phyloP scores from a whole-genome alignment of 2,329 filamentous ascomycete genomes.

The Scytalidium lignicola region DNA sequence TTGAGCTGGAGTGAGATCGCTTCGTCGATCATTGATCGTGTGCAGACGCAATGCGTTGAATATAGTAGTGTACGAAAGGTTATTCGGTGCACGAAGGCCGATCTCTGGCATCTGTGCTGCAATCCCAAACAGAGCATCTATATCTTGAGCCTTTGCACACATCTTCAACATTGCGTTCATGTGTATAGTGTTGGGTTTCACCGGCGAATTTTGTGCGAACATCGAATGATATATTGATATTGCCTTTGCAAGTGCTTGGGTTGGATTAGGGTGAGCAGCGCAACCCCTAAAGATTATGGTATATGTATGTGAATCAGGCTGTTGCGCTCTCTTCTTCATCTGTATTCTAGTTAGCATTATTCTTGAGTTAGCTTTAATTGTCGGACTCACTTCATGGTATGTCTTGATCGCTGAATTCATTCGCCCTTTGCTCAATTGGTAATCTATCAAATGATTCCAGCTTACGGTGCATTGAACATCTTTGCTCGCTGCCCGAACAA shows the following conservation, averaged over 20 bases:
- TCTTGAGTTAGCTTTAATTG: neutral
- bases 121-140: constrained; percentile 77
- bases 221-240: constrained; percentile 75
- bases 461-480: constrained; percentile 62
- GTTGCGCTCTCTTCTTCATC: constrained; percentile 92
- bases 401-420: constrained; percentile 66
- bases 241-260: constrained; percentile 61
- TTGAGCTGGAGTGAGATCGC: constrained; percentile 21
- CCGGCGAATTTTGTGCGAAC: constrained; percentile 52
- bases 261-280: constrained; percentile 51
- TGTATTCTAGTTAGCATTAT: constrained; percentile 28
- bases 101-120: constrained; percentile 64
- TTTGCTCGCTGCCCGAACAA: constrained; percentile 67
- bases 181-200: constrained; percentile 74
- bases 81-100: constrained; percentile 59
- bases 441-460: constrained; percentile 83
- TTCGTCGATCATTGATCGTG: constrained; percentile 24
- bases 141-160: constrained; percentile 67
- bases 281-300: constrained; percentile 78
- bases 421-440: constrained; percentile 57
- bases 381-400: constrained; percentile 71
- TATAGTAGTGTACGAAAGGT: constrained; percentile 75
- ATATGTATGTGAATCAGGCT: constrained; percentile 77
- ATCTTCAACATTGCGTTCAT: constrained; percentile 84
- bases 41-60: constrained; percentile 65